Base-by-base conservation (phyloP, 2,329 filamentous ascomycete species). In the Teratosphaeria nubilosa region DNA sequence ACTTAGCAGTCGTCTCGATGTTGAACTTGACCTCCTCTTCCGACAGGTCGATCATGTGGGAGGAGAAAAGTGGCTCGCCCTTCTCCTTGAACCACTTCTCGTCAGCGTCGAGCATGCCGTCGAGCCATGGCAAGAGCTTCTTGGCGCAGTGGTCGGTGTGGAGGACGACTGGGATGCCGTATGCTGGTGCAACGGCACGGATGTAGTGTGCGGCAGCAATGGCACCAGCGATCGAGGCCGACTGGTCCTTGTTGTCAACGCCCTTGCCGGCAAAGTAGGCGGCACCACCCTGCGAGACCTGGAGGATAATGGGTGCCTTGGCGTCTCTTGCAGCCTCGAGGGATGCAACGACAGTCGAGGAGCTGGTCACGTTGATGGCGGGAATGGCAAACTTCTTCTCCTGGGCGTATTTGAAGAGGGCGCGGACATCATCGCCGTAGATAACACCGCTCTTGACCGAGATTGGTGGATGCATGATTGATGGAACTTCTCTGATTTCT, bases 61-160 rank as follows among this genome's bases (percentile, higher is more conserved):
- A 90, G 74, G 86, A 91, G 85, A 95, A 97, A 57, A 97, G 87
- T 65, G 94, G 92, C 77, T 91, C 88, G 78, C 88, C 88, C 74
- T 92, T 85, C 74, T 84, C 76, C 86, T 96, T 95, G 87, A 95
- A 96, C 82, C 91, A 92, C 61, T 80, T 82, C 85, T 97, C 94
- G 72, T 97, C 94, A 68, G 86, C 92, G 64, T 94, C 91, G 68
- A 97, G 78, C 86, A 96, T 91, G 74, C 91, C 91, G 73, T 96
- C 91, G 74, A 97, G 81, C 92, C 92, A 97, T 63, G 94, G 94
- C 59, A 97, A 86, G 60, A 97, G 90, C 86, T 97, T 97, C 88
- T 97, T 97, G 74, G 94, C 92, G 79, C 92, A 96, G 82, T 97
- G 94, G 76, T 99, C 94, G 74, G 92, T 95, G 85, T 96, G 91